Evolutionary conservation across 768 basidiomycete species (phyloP).

Genomic region (Lentinula sp.): DNA sequence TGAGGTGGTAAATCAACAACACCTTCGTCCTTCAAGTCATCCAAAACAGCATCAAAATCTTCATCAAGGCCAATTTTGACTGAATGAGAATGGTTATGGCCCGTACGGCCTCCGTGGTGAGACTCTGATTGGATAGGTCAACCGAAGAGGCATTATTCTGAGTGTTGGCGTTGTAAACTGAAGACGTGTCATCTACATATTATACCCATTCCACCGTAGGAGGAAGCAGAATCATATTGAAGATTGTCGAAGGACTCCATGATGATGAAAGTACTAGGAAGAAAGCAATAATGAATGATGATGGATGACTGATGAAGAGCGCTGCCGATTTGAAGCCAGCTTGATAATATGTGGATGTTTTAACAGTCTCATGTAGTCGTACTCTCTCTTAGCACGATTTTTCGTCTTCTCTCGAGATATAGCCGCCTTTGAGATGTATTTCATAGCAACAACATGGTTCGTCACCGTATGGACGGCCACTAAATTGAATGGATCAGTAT

Average conservation of each 20-base stretch:
- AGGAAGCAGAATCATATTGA: conserved; percentile 78
- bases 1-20: conserved; percentile 81
- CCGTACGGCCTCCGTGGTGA: conserved; percentile 34
- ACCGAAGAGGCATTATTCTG: conserved; percentile 48
- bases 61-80: conserved; percentile 50
- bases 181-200: conserved; percentile 68
- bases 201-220: conserved; percentile 65
- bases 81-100: conserved; percentile 22
- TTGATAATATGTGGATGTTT: conserved; percentile 98
- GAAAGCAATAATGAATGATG: no score
- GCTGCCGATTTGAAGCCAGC: conserved; percentile 34
- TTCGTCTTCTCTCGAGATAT: conserved; percentile 90
- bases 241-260: conserved; percentile 87
- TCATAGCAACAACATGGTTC: conserved; percentile 95
- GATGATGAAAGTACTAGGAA: conserved; percentile 12
- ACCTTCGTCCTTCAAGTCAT: conserved; percentile 81
- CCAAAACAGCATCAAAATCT: conserved; percentile 85
- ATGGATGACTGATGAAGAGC: no score
- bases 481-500: conserved; percentile 22
- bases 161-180: conserved; percentile 73
- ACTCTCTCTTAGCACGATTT: conserved; percentile 88
- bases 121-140: conserved; percentile 65
- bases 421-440: conserved; percentile 92
- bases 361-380: conserved; percentile 93
- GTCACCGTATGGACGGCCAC: conserved; percentile 94